Evolutionary conservation across 305 asterid genomes (phyloP).

Genomic region (Ilex paraguariensis): DNA sequence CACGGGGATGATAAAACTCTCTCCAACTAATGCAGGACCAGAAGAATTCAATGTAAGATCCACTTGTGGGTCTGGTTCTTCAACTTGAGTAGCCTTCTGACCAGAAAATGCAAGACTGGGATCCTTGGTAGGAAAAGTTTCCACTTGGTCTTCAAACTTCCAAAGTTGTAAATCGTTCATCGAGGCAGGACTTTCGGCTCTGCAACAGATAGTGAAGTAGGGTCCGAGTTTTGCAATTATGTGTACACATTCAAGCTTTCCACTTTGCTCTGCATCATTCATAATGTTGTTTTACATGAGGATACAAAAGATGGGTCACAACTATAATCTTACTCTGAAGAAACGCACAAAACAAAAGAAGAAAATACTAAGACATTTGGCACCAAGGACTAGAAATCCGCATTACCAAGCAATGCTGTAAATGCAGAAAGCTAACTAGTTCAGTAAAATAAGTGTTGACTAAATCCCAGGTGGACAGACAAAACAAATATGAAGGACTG

Average conservation of each 20-base stretch:
- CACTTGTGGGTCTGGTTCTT: slow-evolving; percentile 99
- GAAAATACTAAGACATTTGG: too few species aligned
- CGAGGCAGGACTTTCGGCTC: slow-evolving; percentile 98
- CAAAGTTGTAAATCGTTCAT: slow-evolving; percentile 91
- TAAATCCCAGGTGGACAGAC: too few species aligned
- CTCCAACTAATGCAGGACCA: slow-evolving; percentile 96
- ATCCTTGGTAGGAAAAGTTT: slow-evolving; percentile 81
- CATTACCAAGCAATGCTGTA: too few species aligned
- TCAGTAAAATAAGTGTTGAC: too few species aligned
- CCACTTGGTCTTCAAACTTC: slow-evolving; percentile 88
- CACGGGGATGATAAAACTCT: slow-evolving; percentile 79
- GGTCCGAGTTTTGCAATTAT: slow-evolving; percentile 89
- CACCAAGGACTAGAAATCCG: too few species aligned
- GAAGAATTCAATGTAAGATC: slow-evolving; percentile 70
- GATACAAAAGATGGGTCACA: neutral
- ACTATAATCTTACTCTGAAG: neutral
- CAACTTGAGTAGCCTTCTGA: slow-evolving; percentile 93
- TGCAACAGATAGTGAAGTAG: slow-evolving; percentile 83
- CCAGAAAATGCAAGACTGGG: slow-evolving; percentile 91
- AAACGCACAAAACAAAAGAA: neutral
- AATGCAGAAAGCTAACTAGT: too few species aligned
- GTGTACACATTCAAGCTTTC: slow-evolving; percentile 93
- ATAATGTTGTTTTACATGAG: neutral
- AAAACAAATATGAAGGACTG: too few species aligned
- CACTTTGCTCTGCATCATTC: slow-evolving; percentile 83